phyloP scores from a whole-genome alignment of 148 eudicot species.

The Drosera capensis region DNA sequence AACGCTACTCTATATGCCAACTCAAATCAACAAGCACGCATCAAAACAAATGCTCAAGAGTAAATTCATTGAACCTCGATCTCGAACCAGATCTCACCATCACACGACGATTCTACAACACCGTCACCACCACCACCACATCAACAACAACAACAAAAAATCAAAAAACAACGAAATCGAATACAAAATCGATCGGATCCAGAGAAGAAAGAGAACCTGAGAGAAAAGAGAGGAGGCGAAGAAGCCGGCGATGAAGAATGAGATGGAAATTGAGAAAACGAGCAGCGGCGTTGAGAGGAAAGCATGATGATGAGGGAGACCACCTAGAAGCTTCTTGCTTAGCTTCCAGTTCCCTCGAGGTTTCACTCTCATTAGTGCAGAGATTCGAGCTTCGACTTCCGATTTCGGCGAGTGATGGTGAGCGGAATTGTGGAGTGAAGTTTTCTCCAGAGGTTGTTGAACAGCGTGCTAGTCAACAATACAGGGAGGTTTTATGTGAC shows the following conservation, averaged over 20 bases:
- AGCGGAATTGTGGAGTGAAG: too few species aligned
- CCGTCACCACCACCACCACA: background rate
- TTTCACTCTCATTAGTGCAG: background rate
- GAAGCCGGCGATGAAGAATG: conserved; percentile 70
- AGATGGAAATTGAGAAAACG: too few species aligned
- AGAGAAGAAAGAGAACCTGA: conserved; percentile 16
- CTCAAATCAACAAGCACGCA: too few species aligned
- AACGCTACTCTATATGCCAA: too few species aligned
- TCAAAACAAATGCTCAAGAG: too few species aligned
- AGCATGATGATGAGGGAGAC: conserved; percentile 21
- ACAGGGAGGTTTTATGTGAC: too few species aligned
- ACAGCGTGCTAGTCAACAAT: too few species aligned
- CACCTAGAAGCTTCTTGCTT: conserved; percentile 37
- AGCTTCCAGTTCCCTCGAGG: conserved; percentile 21
- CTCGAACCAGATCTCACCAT: conserved; percentile 18
- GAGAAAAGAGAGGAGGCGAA: conserved; percentile 48
- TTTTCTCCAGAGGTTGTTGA: too few species aligned
- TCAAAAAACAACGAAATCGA: background rate
- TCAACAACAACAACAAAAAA: background rate
- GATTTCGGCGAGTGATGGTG: too few species aligned
- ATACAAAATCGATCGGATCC: background rate
- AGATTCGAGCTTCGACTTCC: background rate
- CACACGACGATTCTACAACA: conserved; percentile 12
- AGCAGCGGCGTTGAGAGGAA: conserved; percentile 44
- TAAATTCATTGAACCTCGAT: conserved; percentile 18